Base-by-base conservation (phyloP, 2,329 filamentous ascomycete genomes). In the Neonectria magnoliae region DNA sequence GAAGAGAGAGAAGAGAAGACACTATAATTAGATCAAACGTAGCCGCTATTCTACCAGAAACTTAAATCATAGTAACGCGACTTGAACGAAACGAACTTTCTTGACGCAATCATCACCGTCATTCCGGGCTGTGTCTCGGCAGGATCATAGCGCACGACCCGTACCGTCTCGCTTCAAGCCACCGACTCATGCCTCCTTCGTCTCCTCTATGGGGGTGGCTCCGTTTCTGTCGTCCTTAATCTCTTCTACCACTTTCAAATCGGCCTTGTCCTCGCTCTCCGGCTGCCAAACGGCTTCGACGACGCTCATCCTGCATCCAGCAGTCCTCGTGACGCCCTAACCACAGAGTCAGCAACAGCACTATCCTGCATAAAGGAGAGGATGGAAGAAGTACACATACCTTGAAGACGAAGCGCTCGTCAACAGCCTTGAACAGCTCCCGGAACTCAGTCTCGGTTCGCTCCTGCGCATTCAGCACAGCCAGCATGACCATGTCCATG, bases 401-500 rank as follows among this genome's bases (percentile, higher is more conserved):
- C 73, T 79, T 77, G 60, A 85, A 84, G 1, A 76, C 71, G 63
- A 85, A 85, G 0, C 82, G 72, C 20, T 76, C 67, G 59, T 83
- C 80, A 1, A 80, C 82, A 36, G 75, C 71, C 55, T 68, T 71
- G 66, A 87, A 87, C 10, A 87, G 66, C 11, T 76, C 74, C 33
- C 73, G 69, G 62, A 85, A 87, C 65, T 85, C 83, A 6, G 74
- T 71, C 64, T 83, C 81, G 3, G 78, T 77, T 9, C 85, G 79
- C 75, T 87, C 85, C 69, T 84, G 81, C 2, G 84, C 80, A 66
- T 87, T 87, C 41, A 86, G 76, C 36, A 86, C 64, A 10, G 79
- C 79, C 71, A 87, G 70, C 85, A 87, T 87, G 3, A 85, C 75
- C 66, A 86, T 71, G 66, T 87, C 85, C 82, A 86, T 85, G 36